phyloP scores from a whole-genome alignment of 345 rosid species.

The Populus deltoides region DNA sequence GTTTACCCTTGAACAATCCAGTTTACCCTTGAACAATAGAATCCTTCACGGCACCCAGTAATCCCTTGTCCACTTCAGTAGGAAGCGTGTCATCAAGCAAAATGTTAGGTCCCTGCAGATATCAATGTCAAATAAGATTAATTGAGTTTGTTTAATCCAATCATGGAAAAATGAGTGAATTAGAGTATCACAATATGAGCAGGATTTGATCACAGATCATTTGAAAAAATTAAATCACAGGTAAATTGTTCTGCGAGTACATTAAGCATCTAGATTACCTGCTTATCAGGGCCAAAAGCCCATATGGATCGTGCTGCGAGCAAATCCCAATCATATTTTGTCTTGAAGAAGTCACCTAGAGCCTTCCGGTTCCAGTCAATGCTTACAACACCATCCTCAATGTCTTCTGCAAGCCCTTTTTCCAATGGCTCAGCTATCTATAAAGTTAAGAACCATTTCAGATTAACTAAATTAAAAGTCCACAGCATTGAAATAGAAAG shows the following conservation, averaged over 20 bases:
- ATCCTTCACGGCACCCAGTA: slow-evolving; percentile 82
- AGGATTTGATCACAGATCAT: not conserved
- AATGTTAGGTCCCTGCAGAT: slow-evolving; percentile 81
- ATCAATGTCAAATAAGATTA: not conserved
- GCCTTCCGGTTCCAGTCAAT: slow-evolving; percentile 82
- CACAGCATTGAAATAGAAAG: not conserved
- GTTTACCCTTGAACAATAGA: slow-evolving; percentile 93
- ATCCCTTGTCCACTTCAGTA: slow-evolving; percentile 84
- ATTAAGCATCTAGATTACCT: slow-evolving; percentile 41
- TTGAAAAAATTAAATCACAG: not conserved
- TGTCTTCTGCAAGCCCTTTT: slow-evolving; percentile 92
- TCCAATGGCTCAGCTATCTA: slow-evolving; percentile 98
- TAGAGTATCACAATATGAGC: not conserved
- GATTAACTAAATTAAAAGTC: not conserved
- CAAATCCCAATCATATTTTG: slow-evolving; percentile 95
- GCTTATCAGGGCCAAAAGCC: slow-evolving; percentile 99
- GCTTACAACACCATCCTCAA: slow-evolving; percentile 86
- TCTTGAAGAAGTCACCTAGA: slow-evolving; percentile 88
- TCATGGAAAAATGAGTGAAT: not conserved
- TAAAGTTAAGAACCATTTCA: slow-evolving; percentile 17
- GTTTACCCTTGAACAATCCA: not conserved
- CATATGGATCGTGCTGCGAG: slow-evolving; percentile 97
- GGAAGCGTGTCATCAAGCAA: slow-evolving; percentile 92
- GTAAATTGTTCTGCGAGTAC: not conserved
- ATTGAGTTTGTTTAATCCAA: not conserved